Evolutionary conservation across 2,329 filamentous ascomycete species (phyloP).

Genomic region (Talaromyces sp.): DNA sequence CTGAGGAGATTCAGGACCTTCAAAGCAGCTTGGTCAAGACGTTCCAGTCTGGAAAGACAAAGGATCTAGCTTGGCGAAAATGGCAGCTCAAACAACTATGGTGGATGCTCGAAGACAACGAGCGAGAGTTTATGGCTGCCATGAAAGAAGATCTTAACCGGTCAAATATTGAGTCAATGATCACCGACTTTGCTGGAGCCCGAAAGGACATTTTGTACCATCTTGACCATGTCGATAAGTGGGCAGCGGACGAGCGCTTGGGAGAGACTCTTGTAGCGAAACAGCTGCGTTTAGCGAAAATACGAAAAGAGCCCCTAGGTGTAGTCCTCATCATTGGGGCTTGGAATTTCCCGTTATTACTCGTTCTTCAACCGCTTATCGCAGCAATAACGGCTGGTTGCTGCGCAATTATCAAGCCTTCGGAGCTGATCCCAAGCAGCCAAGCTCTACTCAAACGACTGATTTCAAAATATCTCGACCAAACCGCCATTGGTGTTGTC

Average conservation of each 20-base stretch:
- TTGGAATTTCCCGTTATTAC: conserved; percentile 47
- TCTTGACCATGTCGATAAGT: conserved; percentile 39
- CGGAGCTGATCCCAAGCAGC: conserved; percentile 36
- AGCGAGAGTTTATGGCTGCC: conserved; percentile 31
- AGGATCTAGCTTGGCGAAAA: conserved; percentile 39
- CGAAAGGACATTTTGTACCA: conserved; percentile 38
- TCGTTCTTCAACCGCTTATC: conserved; percentile 39
- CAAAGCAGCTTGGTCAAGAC: conserved; percentile 16
- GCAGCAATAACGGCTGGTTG: conserved; percentile 46
- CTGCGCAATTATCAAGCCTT: conserved; percentile 45
- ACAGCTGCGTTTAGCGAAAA: conserved; percentile 27
- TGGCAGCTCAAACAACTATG: conserved; percentile 43
- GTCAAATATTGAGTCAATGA: conserved; percentile 32
- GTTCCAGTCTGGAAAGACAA: conserved; percentile 34
- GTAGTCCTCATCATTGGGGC: conserved; percentile 45
- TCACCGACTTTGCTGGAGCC: conserved; percentile 30
- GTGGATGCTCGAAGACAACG: conserved; percentile 43
- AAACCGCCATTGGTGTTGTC: conserved; percentile 33
- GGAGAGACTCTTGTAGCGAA: conserved; percentile 29
- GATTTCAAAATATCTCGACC: conserved; percentile 44
- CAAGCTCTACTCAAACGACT: conserved; percentile 41
- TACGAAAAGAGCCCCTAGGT: conserved; percentile 44
- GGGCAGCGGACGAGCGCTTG: conserved; percentile 37
- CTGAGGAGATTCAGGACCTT: not conserved
- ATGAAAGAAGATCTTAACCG: conserved; percentile 36